A percentile compares a stretch with the other conserved stretches of the same genome.
Conservation (phyloP, 331 rosid genomes). For the Rosa hybrid region DNA sequence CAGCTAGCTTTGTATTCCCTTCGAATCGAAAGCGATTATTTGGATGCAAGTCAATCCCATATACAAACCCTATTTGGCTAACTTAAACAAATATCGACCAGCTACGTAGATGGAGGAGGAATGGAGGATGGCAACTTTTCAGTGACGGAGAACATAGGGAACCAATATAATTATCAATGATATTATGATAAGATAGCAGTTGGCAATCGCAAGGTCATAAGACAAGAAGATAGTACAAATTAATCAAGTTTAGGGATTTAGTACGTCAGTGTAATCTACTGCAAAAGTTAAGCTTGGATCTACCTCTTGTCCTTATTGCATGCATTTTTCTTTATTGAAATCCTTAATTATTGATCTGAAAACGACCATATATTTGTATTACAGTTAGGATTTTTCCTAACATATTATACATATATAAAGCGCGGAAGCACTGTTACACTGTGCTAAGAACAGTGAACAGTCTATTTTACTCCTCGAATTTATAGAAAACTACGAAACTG, state of each 20-base stretch:
- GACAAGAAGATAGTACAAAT: background rate
- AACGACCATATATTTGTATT: background rate
- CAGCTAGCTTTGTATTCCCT: background rate
- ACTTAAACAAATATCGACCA: background rate
- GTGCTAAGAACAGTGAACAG: too few species aligned
- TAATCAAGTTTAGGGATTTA: background rate
- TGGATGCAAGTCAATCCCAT: conserved; percentile 2
- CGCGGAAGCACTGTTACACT: too few species aligned
- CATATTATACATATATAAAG: background rate
- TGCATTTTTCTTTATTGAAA: background rate
- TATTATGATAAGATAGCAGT: background rate
- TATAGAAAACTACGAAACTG: too few species aligned
- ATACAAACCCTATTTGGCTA: background rate
- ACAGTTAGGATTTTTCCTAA: background rate
- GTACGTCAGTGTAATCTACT: background rate
- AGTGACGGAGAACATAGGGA: too few species aligned
- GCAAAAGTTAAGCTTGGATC: background rate
- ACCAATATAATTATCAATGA: background rate
- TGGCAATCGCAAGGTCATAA: background rate
- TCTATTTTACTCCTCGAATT: too few species aligned
- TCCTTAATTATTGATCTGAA: background rate
- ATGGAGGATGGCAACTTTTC: background rate
- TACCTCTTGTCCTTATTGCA: background rate
- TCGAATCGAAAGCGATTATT: background rate
- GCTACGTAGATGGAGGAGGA: background rate